Conservation (phyloP, 805 yeast species). For the Candida insectorum region DNA sequence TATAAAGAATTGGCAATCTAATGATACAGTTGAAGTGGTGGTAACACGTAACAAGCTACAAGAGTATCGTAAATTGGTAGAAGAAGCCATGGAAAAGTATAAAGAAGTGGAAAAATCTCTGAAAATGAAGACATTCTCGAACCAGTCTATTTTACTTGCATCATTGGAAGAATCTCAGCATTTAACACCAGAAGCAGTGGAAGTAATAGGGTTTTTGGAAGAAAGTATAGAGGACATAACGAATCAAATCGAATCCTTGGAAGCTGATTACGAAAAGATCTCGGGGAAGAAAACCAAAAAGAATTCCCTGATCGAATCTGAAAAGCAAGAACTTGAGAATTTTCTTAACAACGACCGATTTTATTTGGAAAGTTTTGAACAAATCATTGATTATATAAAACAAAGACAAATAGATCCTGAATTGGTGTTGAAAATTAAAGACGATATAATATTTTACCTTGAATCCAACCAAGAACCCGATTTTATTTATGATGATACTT, state of each 20-base stretch:
- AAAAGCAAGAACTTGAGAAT: constrained; percentile 38
- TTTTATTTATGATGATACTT: constrained; percentile 33
- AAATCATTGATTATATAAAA: constrained; percentile 27
- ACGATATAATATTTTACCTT: constrained; percentile 36
- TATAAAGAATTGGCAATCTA: constrained; percentile 44
- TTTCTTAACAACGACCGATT: constrained; percentile 30
- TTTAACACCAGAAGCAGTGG: constrained; percentile 31
- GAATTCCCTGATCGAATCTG: constrained; percentile 35
- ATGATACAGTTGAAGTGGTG: constrained; percentile 25
- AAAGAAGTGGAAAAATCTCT: constrained; percentile 42
- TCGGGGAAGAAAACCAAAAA: constrained; percentile 36
- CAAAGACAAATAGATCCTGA: constrained; percentile 25
- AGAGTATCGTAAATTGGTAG: constrained; percentile 38
- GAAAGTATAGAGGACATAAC: constrained; percentile 26
- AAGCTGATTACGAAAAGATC: constrained; percentile 39
- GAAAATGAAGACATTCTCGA: constrained; percentile 42
- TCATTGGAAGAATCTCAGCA: constrained; percentile 28
- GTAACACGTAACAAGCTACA: constrained; percentile 25
- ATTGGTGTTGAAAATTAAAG: constrained; percentile 32
- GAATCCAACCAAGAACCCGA: constrained; percentile 38
- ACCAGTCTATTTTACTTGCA: constrained; percentile 45
- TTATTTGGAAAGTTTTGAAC: constrained; percentile 34
- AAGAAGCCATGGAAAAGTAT: constrained; percentile 45
- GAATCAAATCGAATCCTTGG: constrained; percentile 34
- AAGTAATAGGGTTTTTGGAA: constrained; percentile 31